Percentiles rank a stretch among this genome's conserved stretches.
These are phyloP conservation scores for Crithidia sp. DNA, from an alignment of 208 protist genomes.

Conservation along the genomic window DNA sequence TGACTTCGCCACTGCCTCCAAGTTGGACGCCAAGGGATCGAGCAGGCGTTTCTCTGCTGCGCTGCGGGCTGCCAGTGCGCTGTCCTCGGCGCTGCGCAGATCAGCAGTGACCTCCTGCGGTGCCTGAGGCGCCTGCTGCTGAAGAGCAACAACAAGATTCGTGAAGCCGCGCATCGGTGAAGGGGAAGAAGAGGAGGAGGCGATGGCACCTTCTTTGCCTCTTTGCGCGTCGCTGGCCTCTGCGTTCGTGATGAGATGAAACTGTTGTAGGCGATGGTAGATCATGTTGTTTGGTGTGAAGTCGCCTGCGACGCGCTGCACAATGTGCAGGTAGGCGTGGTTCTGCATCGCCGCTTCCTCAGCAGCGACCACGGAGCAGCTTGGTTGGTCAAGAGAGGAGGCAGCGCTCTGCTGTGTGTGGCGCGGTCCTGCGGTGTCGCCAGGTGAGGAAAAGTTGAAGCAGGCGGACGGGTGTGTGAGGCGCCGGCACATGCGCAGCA, in stretches of 20 bases:
- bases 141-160: conserved; percentile 32
- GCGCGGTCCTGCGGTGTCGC: conserved; percentile 25
- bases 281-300: conserved; percentile 88
- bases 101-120: conserved; percentile 17
- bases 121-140: conserved; percentile 28
- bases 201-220: background rate
- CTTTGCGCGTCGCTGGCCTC: background rate
- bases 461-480: conserved; percentile 41
- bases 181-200: background rate
- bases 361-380: background rate
- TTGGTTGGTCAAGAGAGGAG: too few relatives aligned
- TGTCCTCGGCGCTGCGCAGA: conserved; percentile 13
- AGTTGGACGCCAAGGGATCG: conserved; percentile 42
- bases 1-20: conserved; percentile 33
- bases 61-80: conserved; percentile 11
- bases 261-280: conserved; percentile 72
- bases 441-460: conserved; percentile 76
- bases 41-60: conserved; percentile 28
- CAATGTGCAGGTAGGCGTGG: conserved; percentile 71
- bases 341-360: conserved; percentile 28
- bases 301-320: conserved; percentile 63
- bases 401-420: background rate
- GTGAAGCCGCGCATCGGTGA: conserved; percentile 35
- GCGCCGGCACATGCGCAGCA: conserved; percentile 56
- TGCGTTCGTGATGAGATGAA: conserved; percentile 1